These are phyloP conservation scores for Melaleuca quinquenervia DNA, from an alignment of 345 rosid genomes.

Conservation along the genomic window DNA sequence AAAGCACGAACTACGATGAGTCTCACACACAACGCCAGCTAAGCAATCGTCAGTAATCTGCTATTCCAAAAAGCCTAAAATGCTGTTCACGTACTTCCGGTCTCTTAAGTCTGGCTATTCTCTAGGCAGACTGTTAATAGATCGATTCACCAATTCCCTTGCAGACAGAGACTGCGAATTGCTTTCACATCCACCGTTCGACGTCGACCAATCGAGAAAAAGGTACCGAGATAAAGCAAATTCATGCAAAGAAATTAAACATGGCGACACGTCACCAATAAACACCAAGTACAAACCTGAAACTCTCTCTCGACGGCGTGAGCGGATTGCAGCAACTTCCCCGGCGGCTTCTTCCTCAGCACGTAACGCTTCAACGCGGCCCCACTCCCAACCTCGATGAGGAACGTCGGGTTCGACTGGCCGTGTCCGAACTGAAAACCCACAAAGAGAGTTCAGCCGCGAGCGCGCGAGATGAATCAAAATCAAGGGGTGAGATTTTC, in stretches of 20 bases:
- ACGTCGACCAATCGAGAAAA: background rate
- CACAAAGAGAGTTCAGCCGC: no score
- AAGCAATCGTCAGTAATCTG: background rate
- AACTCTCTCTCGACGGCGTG: constrained; percentile 92
- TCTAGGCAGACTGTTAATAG: background rate
- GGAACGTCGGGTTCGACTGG: constrained; percentile 85
- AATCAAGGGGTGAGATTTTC: background rate
- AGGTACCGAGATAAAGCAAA: background rate
- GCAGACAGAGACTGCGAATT: background rate
- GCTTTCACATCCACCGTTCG: background rate
- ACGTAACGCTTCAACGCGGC: constrained; percentile 54
- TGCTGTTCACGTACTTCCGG: background rate
- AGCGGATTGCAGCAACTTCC: constrained; percentile 74
- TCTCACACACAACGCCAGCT: background rate
- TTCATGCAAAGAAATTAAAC: background rate
- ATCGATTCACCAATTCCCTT: background rate
- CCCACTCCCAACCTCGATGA: constrained; percentile 50
- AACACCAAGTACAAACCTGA: constrained; percentile 23
- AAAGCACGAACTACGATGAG: background rate
- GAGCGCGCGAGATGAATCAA: background rate
- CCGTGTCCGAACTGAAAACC: constrained; percentile 71
- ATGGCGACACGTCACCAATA: background rate
- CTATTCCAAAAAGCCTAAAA: background rate
- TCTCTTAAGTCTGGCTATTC: background rate
- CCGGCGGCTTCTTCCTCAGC: constrained; percentile 93